These are phyloP conservation scores for Mycoemilia scoparia DNA, from an alignment of 192 early-diverging fungal species.

Conservation along the genomic window DNA sequence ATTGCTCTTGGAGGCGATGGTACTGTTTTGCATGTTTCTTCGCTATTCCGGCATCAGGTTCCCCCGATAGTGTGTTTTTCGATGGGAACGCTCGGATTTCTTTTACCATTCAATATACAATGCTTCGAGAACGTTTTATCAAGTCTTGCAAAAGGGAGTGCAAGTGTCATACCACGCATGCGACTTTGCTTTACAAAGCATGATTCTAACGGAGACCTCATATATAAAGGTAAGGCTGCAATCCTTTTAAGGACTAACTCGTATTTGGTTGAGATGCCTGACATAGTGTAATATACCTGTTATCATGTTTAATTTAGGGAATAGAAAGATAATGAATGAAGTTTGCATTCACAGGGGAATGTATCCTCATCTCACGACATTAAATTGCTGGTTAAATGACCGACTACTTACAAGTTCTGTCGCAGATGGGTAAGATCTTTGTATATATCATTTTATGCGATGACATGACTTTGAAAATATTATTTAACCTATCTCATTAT, in stretches of 20 bases:
- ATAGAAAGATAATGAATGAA: slow-evolving; percentile 68
- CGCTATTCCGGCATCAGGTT: slow-evolving; percentile 49
- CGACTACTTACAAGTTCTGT: slow-evolving; percentile 73
- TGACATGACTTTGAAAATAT: neutral
- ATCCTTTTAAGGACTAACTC: too few relatives aligned
- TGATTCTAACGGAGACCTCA: slow-evolving; percentile 28
- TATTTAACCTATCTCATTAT: neutral
- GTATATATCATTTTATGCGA: neutral
- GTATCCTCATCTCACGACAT: slow-evolving; percentile 60
- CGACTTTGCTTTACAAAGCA: slow-evolving; percentile 50
- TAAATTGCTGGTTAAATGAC: slow-evolving; percentile 64
- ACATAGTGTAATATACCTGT: slow-evolving; percentile 1
- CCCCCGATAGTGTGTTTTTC: slow-evolving; percentile 90
- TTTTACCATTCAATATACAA: slow-evolving; percentile 65
- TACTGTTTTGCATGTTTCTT: slow-evolving; percentile 73
- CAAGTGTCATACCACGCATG: slow-evolving; percentile 59
- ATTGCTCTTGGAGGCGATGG: slow-evolving; percentile 91
- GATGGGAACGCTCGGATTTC: slow-evolving; percentile 77
- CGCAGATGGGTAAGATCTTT: slow-evolving; percentile 20
- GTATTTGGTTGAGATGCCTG: too few relatives aligned
- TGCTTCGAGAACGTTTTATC: slow-evolving; percentile 39
- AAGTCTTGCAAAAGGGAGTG: slow-evolving; percentile 40
- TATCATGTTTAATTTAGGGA: too few relatives aligned
- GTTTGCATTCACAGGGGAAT: slow-evolving; percentile 72
- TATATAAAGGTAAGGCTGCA: too few relatives aligned